Percentiles rank a stretch among this genome's conserved stretches.
These are phyloP conservation scores for Hyaloscypha bicolor DNA, from an alignment of 495 filamentous ascomycete genomes.

Conservation along the genomic window DNA sequence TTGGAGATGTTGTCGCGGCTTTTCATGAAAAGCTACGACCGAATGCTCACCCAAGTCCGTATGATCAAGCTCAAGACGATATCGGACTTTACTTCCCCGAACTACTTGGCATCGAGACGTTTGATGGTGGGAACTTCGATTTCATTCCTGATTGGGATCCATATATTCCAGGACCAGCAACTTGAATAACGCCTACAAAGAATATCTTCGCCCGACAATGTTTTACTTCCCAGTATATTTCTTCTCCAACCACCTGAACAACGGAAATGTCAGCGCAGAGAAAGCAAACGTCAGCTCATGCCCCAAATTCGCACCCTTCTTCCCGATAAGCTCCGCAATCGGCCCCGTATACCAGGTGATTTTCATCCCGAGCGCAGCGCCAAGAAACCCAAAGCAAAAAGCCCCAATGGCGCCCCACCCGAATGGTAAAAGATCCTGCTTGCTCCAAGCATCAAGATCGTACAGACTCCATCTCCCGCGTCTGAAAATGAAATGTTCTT, in stretches of 20 bases:
- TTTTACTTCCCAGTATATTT: slow-evolving; percentile 8
- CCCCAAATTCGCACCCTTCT: slow-evolving; percentile 9
- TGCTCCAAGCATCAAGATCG: slow-evolving; percentile 21
- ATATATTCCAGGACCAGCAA: slow-evolving; percentile 11
- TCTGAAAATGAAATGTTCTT: slow-evolving; percentile 24
- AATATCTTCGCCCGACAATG: neutral
- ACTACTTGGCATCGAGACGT: slow-evolving; percentile 5
- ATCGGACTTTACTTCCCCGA: slow-evolving; percentile 13
- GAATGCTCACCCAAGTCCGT: slow-evolving; percentile 15
- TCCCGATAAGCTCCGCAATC: slow-evolving; percentile 4
- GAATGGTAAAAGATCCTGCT: slow-evolving; percentile 7
- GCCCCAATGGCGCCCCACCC: slow-evolving; percentile 14
- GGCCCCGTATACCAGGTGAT: slow-evolving; percentile 12
- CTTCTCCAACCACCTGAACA: slow-evolving; percentile 11
- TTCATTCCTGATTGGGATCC: slow-evolving; percentile 16
- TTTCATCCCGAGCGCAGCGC: slow-evolving; percentile 11
- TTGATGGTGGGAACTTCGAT: slow-evolving; percentile 1
- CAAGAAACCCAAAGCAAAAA: slow-evolving; percentile 14
- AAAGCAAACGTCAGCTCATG: slow-evolving; percentile 14
- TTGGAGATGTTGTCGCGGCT: slow-evolving; percentile 39
- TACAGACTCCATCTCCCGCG: slow-evolving; percentile 14
- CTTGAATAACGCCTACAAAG: neutral
- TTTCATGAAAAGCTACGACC: slow-evolving; percentile 18
- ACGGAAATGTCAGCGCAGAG: slow-evolving; percentile 5
- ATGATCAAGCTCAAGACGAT: slow-evolving; percentile 4